Percentiles rank a stretch among this genome's conserved stretches.
Evolutionary conservation across 2,329 filamentous ascomycete species (phyloP).

Genomic region (Tympanopsis confertula): DNA sequence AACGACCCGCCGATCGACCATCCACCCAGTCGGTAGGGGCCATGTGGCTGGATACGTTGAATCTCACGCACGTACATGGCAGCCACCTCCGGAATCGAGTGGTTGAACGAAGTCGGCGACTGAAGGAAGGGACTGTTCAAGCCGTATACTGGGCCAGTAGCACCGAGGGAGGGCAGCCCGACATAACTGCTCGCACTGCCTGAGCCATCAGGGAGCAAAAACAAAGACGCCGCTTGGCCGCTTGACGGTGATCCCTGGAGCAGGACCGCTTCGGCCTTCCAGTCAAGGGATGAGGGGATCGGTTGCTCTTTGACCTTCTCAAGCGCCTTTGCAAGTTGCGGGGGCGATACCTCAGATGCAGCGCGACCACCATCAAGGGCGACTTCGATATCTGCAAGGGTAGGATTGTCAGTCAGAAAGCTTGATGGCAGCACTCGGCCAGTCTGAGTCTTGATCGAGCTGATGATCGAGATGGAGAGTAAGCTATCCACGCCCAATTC

Average conservation of each 20-base stretch:
- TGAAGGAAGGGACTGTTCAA: background rate
- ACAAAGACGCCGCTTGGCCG: too few relatives aligned
- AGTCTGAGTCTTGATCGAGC: slow-evolving; percentile 7
- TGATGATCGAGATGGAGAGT: slow-evolving; percentile 8
- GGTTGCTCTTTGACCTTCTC: too few relatives aligned
- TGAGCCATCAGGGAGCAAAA: slow-evolving; percentile 6
- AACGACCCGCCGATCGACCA: slow-evolving; percentile 14
- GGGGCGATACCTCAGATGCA: background rate
- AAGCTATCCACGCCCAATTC: slow-evolving; percentile 10
- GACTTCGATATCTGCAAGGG: slow-evolving; percentile 6
- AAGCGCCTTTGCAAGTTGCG: background rate
- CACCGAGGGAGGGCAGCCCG: background rate
- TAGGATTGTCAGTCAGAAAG: slow-evolving; percentile 9
- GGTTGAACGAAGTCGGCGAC: background rate
- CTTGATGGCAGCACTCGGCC: slow-evolving; percentile 7
- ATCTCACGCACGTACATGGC: slow-evolving; percentile 9
- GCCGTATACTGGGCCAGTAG: background rate
- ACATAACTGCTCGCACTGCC: slow-evolving; percentile 5
- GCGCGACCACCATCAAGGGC: slow-evolving; percentile 4
- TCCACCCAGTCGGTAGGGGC: slow-evolving; percentile 11
- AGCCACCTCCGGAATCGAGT: slow-evolving; percentile 7
- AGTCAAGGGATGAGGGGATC: too few relatives aligned
- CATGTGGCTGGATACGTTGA: slow-evolving; percentile 8
- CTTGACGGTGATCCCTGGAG: too few relatives aligned
- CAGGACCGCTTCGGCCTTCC: too few relatives aligned